Percentiles rank a stretch among this genome's conserved stretches.
These are phyloP conservation scores for Cordyceps cicadae DNA, from an alignment of 2,329 filamentous ascomycete species.

Conservation along the genomic window DNA sequence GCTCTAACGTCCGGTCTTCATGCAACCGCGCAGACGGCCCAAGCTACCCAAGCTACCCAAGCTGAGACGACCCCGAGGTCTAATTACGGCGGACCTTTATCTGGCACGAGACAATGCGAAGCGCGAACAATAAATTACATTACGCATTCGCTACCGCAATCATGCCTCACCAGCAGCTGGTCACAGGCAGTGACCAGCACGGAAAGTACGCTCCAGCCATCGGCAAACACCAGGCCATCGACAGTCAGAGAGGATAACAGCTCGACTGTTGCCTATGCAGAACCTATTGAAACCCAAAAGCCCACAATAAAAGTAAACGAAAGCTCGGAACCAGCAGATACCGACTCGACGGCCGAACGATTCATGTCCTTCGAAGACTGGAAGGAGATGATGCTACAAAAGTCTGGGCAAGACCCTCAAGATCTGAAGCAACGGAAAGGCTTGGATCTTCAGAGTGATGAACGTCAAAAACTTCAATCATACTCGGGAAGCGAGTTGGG, in stretches of 20 bases:
- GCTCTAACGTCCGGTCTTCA: background rate
- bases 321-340: background rate
- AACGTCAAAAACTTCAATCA: constrained; percentile 42
- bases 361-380: constrained; percentile 98
- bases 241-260: background rate
- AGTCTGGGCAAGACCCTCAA: constrained; percentile 66
- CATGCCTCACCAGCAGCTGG: constrained; percentile 62
- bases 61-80: constrained; percentile 2
- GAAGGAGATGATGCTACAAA: constrained; percentile 87
- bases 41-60: background rate
- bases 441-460: constrained; percentile 37
- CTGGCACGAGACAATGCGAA: constrained; percentile 33
- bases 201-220: constrained; percentile 15
- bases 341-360: constrained; percentile 29
- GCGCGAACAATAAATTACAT: constrained; percentile 71
- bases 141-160: constrained; percentile 67
- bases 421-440: constrained; percentile 56
- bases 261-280: background rate
- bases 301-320: background rate
- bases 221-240: constrained; percentile 9
- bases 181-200: constrained; percentile 22
- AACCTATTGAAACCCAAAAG: background rate
- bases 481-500: constrained; percentile 67
- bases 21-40: constrained; percentile 6
- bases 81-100: background rate